Evolutionary conservation across 768 basidiomycete species (phyloP).

Genomic region (Kwoniella mangroviensis): DNA sequence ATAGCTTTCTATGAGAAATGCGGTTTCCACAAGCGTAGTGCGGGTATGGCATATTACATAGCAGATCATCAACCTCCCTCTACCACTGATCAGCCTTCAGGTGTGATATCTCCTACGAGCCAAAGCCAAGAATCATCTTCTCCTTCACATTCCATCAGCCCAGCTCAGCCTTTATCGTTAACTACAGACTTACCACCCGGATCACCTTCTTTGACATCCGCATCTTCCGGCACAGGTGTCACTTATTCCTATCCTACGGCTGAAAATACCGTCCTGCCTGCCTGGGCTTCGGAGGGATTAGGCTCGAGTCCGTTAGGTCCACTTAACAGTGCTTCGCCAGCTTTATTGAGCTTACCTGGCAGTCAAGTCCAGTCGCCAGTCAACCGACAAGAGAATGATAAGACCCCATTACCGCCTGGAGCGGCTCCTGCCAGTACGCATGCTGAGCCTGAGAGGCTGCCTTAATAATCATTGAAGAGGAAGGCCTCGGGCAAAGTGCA

Average conservation of each 20-base stretch:
- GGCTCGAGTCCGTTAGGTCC: conserved; percentile 20
- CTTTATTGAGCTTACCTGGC: background rate
- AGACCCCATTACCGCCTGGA: conserved; percentile 42
- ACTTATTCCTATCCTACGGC: conserved; percentile 28
- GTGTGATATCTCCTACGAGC: background rate
- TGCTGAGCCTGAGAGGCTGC: conserved; percentile 37
- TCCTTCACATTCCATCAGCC: background rate
- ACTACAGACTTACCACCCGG: conserved; percentile 5
- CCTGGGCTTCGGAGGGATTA: conserved; percentile 35
- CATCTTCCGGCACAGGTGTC: conserved; percentile 27
- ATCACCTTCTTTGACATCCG: conserved; percentile 27
- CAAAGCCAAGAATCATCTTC: conserved; percentile 1
- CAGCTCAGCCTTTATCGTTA: background rate
- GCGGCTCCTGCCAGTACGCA: conserved; percentile 35
- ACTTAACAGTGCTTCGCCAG: background rate
- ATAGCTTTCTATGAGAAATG: conserved; percentile 96
- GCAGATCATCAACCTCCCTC: conserved; percentile 5
- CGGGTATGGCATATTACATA: conserved; percentile 60
- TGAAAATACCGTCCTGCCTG: conserved; percentile 17
- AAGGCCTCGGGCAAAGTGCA: background rate
- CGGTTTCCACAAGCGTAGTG: conserved; percentile 55
- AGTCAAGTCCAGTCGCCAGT: background rate
- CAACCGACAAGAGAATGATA: background rate
- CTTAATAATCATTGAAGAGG: background rate
- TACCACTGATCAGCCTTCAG: background rate